Evolutionary conservation across 2,329 filamentous ascomycete genomes (phyloP), one percentile per base, ranked within the genome.

Genomic region (Nigrograna mackinnonii): DNA sequence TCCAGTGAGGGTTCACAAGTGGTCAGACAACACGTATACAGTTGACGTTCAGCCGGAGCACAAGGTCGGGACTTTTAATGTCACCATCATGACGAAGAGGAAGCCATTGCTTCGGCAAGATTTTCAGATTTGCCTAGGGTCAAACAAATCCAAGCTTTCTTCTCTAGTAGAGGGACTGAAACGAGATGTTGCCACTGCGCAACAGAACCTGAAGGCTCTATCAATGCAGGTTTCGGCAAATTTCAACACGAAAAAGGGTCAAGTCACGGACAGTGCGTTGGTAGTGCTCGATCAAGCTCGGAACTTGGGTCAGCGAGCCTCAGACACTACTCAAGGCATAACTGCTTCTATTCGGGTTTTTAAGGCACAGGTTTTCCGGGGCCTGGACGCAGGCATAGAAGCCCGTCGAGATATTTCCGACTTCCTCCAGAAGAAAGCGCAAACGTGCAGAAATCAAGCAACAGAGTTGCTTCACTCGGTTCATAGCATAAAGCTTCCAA

Each of bases 11-110:
- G 74, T 74, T 26, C 54, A 58, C 32, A 71, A 70, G 33, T 68
- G 80, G 6, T 76, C 80, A 43, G 74, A 78, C 22, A 77, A 77
- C 6, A 74, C 79, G 6, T 80, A 80, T 49, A 71, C 75, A 12
- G 62, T 82, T 26, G 71, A 72, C 20, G 58, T 81, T 13, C 71
- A 77, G 37, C 68, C 71, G 32, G 71, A 74, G 43, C 73, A 80
- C 53, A 70, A 76, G 7, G 68, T 74, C 40, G 75, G 77, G 3
- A 48, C 63, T 17, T 65, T 81, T 47, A 74, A 78, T 44, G 67
- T 81, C 26, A 75, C 69, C 22, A 70, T 80, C 35, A 53, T 52
- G 19, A 63, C 64, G 18, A 55, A 60, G 39, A 61, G 62, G n/a
- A 69, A 66, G 45, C 65, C 66, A n/a, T 49, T 63, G 2, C 46